Evolutionary conservation across 257 asterid genomes (phyloP).

Genomic region (Solanum neorickii): DNA sequence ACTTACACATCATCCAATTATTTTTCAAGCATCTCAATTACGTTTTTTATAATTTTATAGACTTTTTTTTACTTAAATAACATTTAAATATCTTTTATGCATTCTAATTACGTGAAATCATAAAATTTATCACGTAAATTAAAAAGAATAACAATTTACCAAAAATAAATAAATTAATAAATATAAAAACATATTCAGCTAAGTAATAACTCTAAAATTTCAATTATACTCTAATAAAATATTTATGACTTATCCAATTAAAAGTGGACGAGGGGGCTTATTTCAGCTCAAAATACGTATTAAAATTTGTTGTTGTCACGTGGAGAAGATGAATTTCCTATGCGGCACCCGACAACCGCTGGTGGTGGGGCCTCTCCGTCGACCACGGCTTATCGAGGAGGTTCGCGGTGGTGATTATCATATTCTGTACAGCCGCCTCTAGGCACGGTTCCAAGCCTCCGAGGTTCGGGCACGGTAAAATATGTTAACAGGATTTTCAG

Average conservation of each 20-base stretch:
- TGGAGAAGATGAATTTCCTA: constrained; percentile 18
- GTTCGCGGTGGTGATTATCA: background rate
- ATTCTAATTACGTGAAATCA: fast-evolving
- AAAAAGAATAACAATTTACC: too few relatives aligned
- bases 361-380: constrained; percentile 37
- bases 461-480: constrained; percentile 10
- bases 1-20: too few relatives aligned
- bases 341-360: constrained; percentile 63
- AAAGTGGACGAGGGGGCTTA: too few relatives aligned
- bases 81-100: too few relatives aligned
- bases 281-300: background rate
- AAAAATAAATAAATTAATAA: too few relatives aligned
- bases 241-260: too few relatives aligned
- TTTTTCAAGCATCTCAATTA: too few relatives aligned
- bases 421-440: constrained; percentile 34
- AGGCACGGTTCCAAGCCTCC: constrained; percentile 58
- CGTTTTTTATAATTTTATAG: too few relatives aligned
- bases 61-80: too few relatives aligned
- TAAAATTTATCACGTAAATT: too few relatives aligned
- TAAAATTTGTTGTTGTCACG: constrained; percentile 20
- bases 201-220: too few relatives aligned
- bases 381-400: background rate
- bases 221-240: too few relatives aligned
- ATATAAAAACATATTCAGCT: fast-evolving
- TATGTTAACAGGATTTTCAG: background rate